These are phyloP conservation scores for Candida golubevii DNA, from an alignment of 805 yeast species.

Conservation along the genomic window DNA sequence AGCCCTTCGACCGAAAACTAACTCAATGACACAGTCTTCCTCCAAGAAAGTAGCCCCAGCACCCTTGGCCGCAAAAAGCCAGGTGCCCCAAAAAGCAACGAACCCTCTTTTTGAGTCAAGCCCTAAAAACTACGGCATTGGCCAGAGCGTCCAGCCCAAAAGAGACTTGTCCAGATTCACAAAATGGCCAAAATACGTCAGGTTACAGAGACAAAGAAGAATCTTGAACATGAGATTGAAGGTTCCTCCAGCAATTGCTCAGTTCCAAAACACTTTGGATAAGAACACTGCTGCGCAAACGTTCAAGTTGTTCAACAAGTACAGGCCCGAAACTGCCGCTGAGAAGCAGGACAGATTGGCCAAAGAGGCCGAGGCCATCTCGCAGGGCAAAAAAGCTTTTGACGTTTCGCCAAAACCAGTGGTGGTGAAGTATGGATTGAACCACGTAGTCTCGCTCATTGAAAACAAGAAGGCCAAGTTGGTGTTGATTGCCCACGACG, in stretches of 20 bases:
- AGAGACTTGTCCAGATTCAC: conserved; percentile 95
- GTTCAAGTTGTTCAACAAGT: conserved; percentile 96
- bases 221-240: conserved; percentile 91
- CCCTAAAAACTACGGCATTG: conserved; percentile 94
- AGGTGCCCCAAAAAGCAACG: conserved; percentile 3
- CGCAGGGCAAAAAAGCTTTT: conserved; percentile 95
- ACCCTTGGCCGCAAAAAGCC: conserved; percentile 18
- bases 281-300: conserved; percentile 98
- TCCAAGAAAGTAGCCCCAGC: conserved; percentile 50
- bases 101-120: conserved; percentile 61
- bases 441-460: conserved; percentile 95
- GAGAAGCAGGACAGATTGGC: conserved; percentile 99
- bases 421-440: conserved; percentile 96
- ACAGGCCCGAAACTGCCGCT: conserved; percentile 95
- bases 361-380: conserved; percentile 98
- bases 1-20: conserved; percentile 21
- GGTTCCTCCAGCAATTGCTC: conserved; percentile 98
- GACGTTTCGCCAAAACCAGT: conserved; percentile 96
- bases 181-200: conserved; percentile 98
- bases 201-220: conserved; percentile 98
- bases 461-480: conserved; percentile 99
- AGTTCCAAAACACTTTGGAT: conserved; percentile 94
- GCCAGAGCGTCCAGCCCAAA: conserved; percentile 94
- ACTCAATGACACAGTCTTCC: conserved; percentile 52
- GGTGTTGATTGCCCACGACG: conserved; percentile 97